Evolutionary conservation across 179 eudicot genomes (phyloP).

Genomic region (Silene vulgaris): DNA sequence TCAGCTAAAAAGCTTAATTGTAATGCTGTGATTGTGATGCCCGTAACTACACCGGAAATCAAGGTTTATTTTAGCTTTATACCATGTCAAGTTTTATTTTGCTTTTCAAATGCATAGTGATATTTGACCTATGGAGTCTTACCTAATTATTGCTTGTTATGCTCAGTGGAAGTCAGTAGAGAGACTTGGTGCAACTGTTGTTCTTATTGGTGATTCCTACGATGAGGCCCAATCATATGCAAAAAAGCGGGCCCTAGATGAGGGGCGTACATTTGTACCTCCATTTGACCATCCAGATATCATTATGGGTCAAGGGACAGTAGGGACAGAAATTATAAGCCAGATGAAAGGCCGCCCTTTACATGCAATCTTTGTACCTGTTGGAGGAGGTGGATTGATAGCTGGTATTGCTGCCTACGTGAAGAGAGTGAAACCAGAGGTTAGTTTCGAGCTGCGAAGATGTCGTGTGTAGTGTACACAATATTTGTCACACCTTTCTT

Average conservation of each 20-base stretch:
- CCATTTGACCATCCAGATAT: constrained; percentile 96
- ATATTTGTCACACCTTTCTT: neutral
- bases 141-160: constrained; percentile 13
- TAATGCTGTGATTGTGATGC: constrained; percentile 90
- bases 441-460: constrained; percentile 18
- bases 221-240: constrained; percentile 97
- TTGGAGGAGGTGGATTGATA: constrained; percentile 95
- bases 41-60: constrained; percentile 94
- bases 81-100: neutral
- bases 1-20: constrained; percentile 74
- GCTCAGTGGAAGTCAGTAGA: constrained; percentile 87
- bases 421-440: constrained; percentile 88
- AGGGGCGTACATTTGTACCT: constrained; percentile 79
- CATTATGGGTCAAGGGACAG: constrained; percentile 86
- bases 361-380: constrained; percentile 92
- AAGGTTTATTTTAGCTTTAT: constrained; percentile 44
- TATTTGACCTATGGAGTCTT: neutral
- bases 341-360: constrained; percentile 57
- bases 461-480: constrained; percentile 8
- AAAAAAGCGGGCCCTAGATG: constrained; percentile 55
- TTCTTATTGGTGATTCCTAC: constrained; percentile 86
- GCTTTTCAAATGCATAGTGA: neutral
- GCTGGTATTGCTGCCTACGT: constrained; percentile 97
- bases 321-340: constrained; percentile 90
- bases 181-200: constrained; percentile 89